A percentile compares a stretch with the other conserved stretches of the same genome.
phyloP scores from a whole-genome alignment of 2,329 filamentous ascomycete genomes.

The Incumbomyces delicatus region DNA sequence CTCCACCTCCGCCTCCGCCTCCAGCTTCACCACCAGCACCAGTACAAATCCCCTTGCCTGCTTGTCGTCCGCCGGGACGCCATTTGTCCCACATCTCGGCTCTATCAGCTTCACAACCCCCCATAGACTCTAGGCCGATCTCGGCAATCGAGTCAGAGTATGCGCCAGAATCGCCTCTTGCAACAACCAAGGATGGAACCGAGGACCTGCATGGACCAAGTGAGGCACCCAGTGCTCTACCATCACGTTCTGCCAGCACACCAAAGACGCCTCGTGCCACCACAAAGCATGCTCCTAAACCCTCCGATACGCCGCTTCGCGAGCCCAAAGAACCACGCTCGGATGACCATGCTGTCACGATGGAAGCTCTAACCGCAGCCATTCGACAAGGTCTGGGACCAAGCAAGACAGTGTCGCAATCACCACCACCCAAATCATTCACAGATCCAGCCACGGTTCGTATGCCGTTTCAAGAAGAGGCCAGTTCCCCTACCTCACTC shows the following conservation, averaged over 20 bases:
- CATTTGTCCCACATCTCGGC: constrained; percentile 5
- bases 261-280: too few species aligned
- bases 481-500: background rate
- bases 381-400: constrained; percentile 9
- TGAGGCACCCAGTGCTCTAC: too few species aligned
- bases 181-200: background rate
- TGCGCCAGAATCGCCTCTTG: background rate
- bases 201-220: background rate
- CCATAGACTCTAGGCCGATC: background rate
- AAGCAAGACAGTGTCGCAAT: background rate
- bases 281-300: too few species aligned
- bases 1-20: too few species aligned
- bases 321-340: background rate
- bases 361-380: constrained; percentile 2
- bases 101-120: background rate
- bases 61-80: background rate
- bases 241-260: too few species aligned
- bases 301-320: background rate
- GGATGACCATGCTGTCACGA: background rate
- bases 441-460: constrained; percentile 1
- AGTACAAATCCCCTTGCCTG: background rate
- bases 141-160: background rate
- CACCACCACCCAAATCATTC: background rate
- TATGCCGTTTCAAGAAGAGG: constrained; percentile 8
- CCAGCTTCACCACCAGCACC: too few species aligned